Percentiles rank a stretch among this genome's conserved stretches.
Conservation (phyloP, 345 rosid species). For the Cardiospermum halicacabum region DNA sequence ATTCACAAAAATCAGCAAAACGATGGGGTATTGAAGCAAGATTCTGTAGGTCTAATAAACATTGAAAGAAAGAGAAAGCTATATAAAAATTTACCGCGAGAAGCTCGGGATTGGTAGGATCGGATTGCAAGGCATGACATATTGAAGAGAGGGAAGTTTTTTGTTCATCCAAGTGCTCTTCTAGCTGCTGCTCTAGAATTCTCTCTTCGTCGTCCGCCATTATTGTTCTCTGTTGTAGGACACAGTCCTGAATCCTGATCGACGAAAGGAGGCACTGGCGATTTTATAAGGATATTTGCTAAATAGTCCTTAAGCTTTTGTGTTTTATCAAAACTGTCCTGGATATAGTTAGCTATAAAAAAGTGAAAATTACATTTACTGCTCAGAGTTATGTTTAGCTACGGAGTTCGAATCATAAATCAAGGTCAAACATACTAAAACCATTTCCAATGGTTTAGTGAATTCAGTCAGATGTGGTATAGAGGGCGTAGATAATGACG, state of each 20-base stretch:
- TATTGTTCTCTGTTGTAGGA: conserved; percentile 4
- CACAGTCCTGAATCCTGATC: too few relatives aligned
- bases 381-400: too few relatives aligned
- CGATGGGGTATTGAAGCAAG: background rate
- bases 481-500: too few relatives aligned
- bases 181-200: conserved; percentile 70
- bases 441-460: too few relatives aligned
- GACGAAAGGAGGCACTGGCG: background rate
- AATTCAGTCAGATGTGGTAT: too few relatives aligned
- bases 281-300: background rate
- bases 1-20: background rate
- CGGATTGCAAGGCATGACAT: conserved; percentile 61
- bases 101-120: conserved; percentile 63
- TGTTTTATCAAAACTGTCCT: too few relatives aligned
- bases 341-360: too few relatives aligned
- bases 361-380: too few relatives aligned
- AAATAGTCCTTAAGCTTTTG: too few relatives aligned
- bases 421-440: too few relatives aligned
- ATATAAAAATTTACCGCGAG: conserved; percentile 44
- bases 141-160: conserved; percentile 65
- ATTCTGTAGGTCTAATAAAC: background rate
- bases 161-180: conserved; percentile 63
- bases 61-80: background rate
- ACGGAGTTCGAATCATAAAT: too few relatives aligned
- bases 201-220: conserved; percentile 74